A percentile compares a stretch with the other conserved stretches of the same genome.
These are phyloP conservation scores for Backusella psychrophila DNA, from an alignment of 192 early-diverging fungal species.

Conservation along the genomic window DNA sequence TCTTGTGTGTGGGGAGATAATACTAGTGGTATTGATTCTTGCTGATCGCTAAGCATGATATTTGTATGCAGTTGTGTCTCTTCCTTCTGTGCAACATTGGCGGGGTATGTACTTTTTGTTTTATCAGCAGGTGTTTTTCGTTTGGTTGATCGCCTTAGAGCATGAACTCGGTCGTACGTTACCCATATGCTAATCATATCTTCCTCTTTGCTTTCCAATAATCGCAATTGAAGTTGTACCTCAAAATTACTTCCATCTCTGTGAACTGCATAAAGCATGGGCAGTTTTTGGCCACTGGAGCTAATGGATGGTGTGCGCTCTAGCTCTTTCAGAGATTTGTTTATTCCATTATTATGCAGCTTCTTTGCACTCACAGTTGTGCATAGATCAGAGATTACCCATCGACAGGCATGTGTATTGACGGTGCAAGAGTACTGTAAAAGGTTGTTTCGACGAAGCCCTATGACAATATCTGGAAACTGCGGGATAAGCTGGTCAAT, in stretches of 20 bases:
- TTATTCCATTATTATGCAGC: not conserved
- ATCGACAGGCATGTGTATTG: slow-evolving; percentile 18
- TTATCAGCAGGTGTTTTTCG: not conserved
- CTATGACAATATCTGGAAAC: slow-evolving; percentile 46
- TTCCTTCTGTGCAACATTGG: not conserved
- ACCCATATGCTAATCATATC: slow-evolving; percentile 62
- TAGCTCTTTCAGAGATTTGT: not conserved
- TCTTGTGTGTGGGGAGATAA: not conserved
- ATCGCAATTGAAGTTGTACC: slow-evolving; percentile 58
- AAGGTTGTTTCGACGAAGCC: slow-evolving; percentile 15
- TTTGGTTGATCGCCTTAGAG: slow-evolving; percentile 14
- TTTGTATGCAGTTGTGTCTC: not conserved
- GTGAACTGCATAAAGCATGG: slow-evolving; percentile 56
- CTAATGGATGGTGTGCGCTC: not conserved
- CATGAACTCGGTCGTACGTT: slow-evolving; percentile 53
- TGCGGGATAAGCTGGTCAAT: slow-evolving; percentile 59
- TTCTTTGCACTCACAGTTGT: not conserved
- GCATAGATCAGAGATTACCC: slow-evolving; percentile 8
- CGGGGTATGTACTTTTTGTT: not conserved
- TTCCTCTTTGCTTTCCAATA: slow-evolving; percentile 47
- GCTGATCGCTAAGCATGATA: not conserved
- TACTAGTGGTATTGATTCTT: not conserved
- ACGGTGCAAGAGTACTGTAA: slow-evolving; percentile 9
- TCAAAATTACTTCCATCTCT: slow-evolving; percentile 58
- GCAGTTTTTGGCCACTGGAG: slow-evolving; percentile 9